Evolutionary conservation across 257 asterid species (phyloP).

Genomic region (Gentiana straminea): DNA sequence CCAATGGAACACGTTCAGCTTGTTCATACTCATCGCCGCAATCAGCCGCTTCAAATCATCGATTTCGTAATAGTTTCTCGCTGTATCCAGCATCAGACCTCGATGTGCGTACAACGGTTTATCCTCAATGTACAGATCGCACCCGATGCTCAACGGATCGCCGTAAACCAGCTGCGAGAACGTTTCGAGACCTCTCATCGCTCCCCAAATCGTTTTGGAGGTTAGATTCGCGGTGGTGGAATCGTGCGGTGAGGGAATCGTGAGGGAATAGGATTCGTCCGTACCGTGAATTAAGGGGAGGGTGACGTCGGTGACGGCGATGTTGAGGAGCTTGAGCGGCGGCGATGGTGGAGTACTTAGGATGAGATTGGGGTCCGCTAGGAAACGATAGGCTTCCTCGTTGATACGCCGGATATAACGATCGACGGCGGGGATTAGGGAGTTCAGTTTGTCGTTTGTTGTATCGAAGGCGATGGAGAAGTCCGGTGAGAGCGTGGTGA

Average conservation of each 20-base stretch:
- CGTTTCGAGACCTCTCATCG: constrained; percentile 85
- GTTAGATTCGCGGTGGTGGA: constrained; percentile 25
- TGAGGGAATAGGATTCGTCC: constrained; percentile 69
- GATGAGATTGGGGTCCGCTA: constrained; percentile 41
- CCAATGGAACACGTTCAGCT: constrained; percentile 92
- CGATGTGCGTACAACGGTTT: constrained; percentile 60
- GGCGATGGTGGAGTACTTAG: constrained; percentile 22
- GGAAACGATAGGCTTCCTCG: constrained; percentile 42
- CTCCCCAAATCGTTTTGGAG: constrained; percentile 74
- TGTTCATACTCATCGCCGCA: constrained; percentile 77
- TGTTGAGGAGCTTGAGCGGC: constrained; percentile 29
- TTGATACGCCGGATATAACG: constrained; percentile 46
- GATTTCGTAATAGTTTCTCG: constrained; percentile 62
- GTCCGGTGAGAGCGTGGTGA: constrained; percentile 39
- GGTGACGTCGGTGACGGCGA: constrained; percentile 31
- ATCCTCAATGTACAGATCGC: constrained; percentile 50
- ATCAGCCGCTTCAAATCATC: constrained; percentile 58
- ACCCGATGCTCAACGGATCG: constrained; percentile 31
- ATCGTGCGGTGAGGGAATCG: constrained; percentile 22
- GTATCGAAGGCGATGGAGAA: constrained; percentile 35
- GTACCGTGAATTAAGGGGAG: constrained; percentile 56
- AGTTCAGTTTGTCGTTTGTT: constrained; percentile 29
- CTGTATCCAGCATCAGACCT: constrained; percentile 71
- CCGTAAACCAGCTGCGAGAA: constrained; percentile 68
- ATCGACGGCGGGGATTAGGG: constrained; percentile 46